These are phyloP conservation scores for Trametes versicolor DNA, from an alignment of 1,284 basidiomycete genomes.

Conservation along the genomic window DNA sequence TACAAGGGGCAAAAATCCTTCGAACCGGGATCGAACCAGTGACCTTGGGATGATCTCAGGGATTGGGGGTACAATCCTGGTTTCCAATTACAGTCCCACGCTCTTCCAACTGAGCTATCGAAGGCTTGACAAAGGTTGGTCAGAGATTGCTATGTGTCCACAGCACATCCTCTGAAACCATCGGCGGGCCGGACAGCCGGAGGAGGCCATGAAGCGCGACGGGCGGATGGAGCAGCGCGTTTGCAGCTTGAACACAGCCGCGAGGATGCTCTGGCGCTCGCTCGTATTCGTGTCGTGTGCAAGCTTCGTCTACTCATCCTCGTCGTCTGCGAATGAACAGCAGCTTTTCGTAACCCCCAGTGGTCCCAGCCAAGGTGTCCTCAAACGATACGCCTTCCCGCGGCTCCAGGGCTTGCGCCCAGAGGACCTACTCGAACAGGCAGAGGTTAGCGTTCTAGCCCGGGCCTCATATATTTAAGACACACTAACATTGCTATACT, in stretches of 20 bases:
- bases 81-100: constrained; percentile 37
- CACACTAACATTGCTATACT: background rate
- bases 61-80: too few species aligned
- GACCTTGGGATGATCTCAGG: constrained; percentile 20
- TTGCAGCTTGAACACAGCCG: constrained; percentile 19
- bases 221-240: background rate
- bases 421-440: constrained; percentile 27
- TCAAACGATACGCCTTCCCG: constrained; percentile 22
- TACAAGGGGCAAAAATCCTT: constrained; percentile 29
- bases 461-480: background rate
- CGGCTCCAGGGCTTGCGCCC: constrained; percentile 12
- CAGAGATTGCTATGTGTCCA: too few species aligned
- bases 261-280: constrained; percentile 26
- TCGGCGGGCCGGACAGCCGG: too few species aligned
- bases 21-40: constrained; percentile 36
- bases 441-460: constrained; percentile 26
- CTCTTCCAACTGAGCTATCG: constrained; percentile 44
- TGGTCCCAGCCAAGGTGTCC: background rate
- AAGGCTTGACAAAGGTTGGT: too few species aligned
- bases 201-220: background rate
- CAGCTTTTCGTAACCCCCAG: background rate
- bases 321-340: background rate
- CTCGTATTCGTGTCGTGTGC: constrained; percentile 21
- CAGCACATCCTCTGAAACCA: too few species aligned
- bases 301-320: constrained; percentile 11